These are phyloP conservation scores for Nicotiana obtusifolia DNA, from an alignment of 257 asterid species.

Conservation along the genomic window DNA sequence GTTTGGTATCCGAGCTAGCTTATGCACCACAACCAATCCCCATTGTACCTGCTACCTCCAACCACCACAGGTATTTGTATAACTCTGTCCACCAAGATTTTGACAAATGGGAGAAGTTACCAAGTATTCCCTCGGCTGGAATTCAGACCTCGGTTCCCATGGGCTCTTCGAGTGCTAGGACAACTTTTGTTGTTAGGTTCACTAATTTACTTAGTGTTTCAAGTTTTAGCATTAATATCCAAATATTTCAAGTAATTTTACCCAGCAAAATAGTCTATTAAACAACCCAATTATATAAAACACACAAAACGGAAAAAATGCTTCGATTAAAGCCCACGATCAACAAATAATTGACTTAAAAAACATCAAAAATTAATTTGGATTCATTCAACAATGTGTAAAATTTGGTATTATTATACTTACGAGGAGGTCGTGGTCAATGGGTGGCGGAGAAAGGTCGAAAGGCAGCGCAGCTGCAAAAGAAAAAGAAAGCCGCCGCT, in stretches of 20 bases:
- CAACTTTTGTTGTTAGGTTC: not conserved
- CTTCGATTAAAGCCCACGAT: not conserved
- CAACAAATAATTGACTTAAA: not conserved
- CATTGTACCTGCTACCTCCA: not conserved
- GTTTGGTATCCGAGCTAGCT: not conserved
- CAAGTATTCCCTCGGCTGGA: not conserved
- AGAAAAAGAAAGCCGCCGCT: slow-evolving; percentile 1
- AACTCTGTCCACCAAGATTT: not conserved
- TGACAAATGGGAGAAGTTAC: not conserved
- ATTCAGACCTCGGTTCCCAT: not conserved
- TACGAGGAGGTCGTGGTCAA: slow-evolving; percentile 67
- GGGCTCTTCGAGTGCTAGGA: not conserved
- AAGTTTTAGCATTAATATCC: not conserved
- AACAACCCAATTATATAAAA: not conserved
- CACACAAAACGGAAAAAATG: not conserved
- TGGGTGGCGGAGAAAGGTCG: slow-evolving; percentile 92
- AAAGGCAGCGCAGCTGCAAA: slow-evolving; percentile 46
- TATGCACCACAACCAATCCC: not conserved
- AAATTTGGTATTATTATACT: slow-evolving; percentile 6
- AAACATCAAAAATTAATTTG: not conserved
- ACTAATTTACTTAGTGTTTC: not conserved
- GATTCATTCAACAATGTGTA: not conserved
- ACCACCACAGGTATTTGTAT: not conserved
- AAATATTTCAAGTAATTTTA: not conserved
- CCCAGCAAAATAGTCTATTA: not conserved